Conservation (phyloP, 2,329 filamentous ascomycete species). For the Bipolaris gigantea region DNA sequence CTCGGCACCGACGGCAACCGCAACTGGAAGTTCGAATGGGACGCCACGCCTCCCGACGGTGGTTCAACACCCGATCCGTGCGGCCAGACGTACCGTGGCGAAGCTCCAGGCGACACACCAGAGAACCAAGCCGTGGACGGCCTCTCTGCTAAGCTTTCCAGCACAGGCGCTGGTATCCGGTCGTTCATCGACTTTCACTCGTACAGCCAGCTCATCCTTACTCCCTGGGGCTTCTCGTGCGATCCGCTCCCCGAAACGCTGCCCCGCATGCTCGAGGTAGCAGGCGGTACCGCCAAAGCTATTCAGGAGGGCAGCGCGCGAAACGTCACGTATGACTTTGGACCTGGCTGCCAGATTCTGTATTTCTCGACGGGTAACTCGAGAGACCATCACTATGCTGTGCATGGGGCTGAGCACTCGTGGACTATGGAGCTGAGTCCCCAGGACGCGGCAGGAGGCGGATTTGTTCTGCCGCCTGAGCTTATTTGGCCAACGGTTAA, state of each 20-base stretch:
- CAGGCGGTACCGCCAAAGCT: slow-evolving; percentile 39
- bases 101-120: slow-evolving; percentile 35
- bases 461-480: slow-evolving; percentile 52
- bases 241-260: slow-evolving; percentile 52
- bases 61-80: slow-evolving; percentile 36
- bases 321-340: slow-evolving; percentile 45
- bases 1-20: slow-evolving; percentile 41
- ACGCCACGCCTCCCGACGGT: slow-evolving; percentile 30
- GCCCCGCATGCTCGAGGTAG: slow-evolving; percentile 46
- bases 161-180: slow-evolving; percentile 53
- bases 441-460: slow-evolving; percentile 48
- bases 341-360: slow-evolving; percentile 60
- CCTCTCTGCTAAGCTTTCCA: slow-evolving; percentile 47
- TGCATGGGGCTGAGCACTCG: slow-evolving; percentile 46
- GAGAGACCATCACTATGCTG: slow-evolving; percentile 49
- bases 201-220: slow-evolving; percentile 62
- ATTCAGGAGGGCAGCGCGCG: slow-evolving; percentile 50
- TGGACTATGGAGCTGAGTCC: slow-evolving; percentile 53
- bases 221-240: slow-evolving; percentile 57
- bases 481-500: slow-evolving; percentile 51
- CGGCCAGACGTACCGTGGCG: slow-evolving; percentile 38
- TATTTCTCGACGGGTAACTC: slow-evolving; percentile 56
- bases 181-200: slow-evolving; percentile 67
- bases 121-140: slow-evolving; percentile 47
- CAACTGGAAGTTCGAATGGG: slow-evolving; percentile 41